Percentiles rank a stretch among this genome's conserved stretches.
phyloP scores from a whole-genome alignment of 257 asterid species.

The Marsdenia floribunda region DNA sequence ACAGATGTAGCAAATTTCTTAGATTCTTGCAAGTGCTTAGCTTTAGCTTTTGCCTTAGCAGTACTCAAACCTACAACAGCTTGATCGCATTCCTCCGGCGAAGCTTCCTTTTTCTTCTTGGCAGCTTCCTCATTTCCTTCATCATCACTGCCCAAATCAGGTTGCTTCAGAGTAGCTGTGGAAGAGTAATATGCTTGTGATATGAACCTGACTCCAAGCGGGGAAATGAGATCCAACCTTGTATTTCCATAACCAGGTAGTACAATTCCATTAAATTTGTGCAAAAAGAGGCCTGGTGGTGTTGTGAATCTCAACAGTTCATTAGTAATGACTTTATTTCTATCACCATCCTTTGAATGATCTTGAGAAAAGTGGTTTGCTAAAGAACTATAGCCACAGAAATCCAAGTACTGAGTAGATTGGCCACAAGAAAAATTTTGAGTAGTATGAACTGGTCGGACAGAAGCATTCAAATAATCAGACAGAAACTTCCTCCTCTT shows the following conservation, averaged over 20 bases:
- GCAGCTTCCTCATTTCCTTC: conserved; percentile 50
- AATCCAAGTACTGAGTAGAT: conserved; percentile 25
- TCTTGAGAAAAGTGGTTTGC: conserved; percentile 29
- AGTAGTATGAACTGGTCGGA: conserved; percentile 33
- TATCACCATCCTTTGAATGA: conserved; percentile 24
- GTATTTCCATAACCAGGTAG: conserved; percentile 30
- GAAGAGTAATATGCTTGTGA: conserved; percentile 52
- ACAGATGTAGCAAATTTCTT: conserved; percentile 39
- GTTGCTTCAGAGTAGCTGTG: conserved; percentile 61
- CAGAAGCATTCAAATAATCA: conserved; percentile 45
- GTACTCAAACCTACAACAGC: conserved; percentile 79
- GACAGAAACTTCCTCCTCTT: conserved; percentile 48
- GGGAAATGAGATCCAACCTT: conserved; percentile 31
- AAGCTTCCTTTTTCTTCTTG: conserved; percentile 69
- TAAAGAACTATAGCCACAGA: conserved; percentile 33
- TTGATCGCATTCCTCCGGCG: conserved; percentile 91
- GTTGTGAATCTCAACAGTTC: conserved; percentile 26
- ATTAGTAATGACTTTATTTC: conserved; percentile 24
- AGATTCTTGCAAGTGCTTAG: conserved; percentile 61
- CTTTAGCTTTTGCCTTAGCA: conserved; percentile 88
- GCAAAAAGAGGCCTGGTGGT: conserved; percentile 29
- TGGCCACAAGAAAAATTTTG: conserved; percentile 33
- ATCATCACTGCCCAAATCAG: conserved; percentile 56
- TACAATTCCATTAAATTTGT: conserved; percentile 28
- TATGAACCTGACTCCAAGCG: conserved; percentile 33